Evolutionary conservation across 306 rosid species (phyloP).

Genomic region (Lathyrus oleraceus): DNA sequence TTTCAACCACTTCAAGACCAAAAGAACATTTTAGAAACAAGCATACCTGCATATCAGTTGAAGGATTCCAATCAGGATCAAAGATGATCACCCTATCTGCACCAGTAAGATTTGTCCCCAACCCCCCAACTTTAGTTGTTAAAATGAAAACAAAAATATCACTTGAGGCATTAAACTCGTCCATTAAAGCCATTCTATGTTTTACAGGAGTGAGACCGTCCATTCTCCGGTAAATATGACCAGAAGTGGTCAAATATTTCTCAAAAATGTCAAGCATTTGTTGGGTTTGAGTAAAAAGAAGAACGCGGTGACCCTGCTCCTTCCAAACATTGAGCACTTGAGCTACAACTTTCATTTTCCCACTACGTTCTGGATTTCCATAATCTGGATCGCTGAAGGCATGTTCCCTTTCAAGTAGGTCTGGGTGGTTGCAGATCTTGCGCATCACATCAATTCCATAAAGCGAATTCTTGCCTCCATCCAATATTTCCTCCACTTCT

Average conservation of each 20-base stretch:
- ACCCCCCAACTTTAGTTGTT: conserved; percentile 97
- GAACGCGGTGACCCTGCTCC: conserved; percentile 97
- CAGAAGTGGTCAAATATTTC: conserved; percentile 56
- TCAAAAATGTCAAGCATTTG: conserved; percentile 95
- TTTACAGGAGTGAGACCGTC: conserved; percentile 89
- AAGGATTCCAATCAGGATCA: conserved; percentile 98
- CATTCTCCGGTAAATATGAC: conserved; percentile 83
- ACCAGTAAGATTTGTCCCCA: conserved; percentile 95
- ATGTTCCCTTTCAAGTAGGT: conserved; percentile 96
- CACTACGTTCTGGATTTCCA: conserved; percentile 95
- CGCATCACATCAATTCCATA: conserved; percentile 97
- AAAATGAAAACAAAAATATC: conserved; percentile 86
- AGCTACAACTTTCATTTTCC: conserved; percentile 90
- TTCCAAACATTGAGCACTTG: conserved; percentile 96
- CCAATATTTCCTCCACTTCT: conserved; percentile 90
- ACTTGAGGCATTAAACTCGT: conserved; percentile 77
- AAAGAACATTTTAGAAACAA: neutral
- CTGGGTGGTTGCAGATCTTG: conserved; percentile 98
- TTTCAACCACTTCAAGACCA: conserved; percentile 29
- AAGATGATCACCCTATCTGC: conserved; percentile 92
- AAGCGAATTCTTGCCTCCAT: conserved; percentile 82
- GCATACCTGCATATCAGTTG: conserved; percentile 89
- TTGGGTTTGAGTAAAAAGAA: conserved; percentile 88
- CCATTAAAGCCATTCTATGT: conserved; percentile 97
- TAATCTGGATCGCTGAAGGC: conserved; percentile 75